Evolutionary conservation across 2,329 filamentous ascomycete species (phyloP).

Genomic region (Acarospora socialis): DNA sequence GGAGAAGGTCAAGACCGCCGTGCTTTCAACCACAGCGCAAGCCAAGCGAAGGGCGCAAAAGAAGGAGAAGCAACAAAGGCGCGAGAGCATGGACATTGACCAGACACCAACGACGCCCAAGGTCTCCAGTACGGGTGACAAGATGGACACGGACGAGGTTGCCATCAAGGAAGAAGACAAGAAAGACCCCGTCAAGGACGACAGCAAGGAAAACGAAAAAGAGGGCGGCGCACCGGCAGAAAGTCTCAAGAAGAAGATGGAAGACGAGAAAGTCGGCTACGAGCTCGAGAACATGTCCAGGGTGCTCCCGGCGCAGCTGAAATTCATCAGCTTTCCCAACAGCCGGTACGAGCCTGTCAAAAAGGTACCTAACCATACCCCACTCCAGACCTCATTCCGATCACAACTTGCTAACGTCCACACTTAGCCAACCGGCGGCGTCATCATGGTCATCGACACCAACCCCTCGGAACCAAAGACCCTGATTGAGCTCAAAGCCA

Average conservation of each 20-base stretch:
- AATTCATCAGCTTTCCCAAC: slow-evolving; percentile 85
- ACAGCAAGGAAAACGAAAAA: slow-evolving; percentile 32
- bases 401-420: slow-evolving; percentile 26
- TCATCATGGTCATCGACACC: slow-evolving; percentile 79
- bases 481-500: slow-evolving; percentile 81
- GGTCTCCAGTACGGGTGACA: slow-evolving; percentile 49
- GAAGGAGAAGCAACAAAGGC: slow-evolving; percentile 77
- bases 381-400: too few species aligned
- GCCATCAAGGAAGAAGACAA: slow-evolving; percentile 50
- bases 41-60: slow-evolving; percentile 88
- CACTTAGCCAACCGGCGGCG: slow-evolving; percentile 79
- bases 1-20: slow-evolving; percentile 85
- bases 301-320: slow-evolving; percentile 81
- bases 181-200: slow-evolving; percentile 30
- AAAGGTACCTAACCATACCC: slow-evolving; percentile 44
- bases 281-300: slow-evolving; percentile 95
- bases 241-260: slow-evolving; percentile 13
- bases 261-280: slow-evolving; percentile 76
- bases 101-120: slow-evolving; percentile 62
- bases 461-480: slow-evolving; percentile 63
- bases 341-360: slow-evolving; percentile 79
- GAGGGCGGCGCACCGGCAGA: slow-evolving; percentile 9
- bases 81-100: slow-evolving; percentile 94
- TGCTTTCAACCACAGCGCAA: slow-evolving; percentile 91
- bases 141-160: slow-evolving; percentile 59